A percentile compares a stretch with the other conserved stretches of the same genome.
phyloP scores from a whole-genome alignment of 164 flowering plant species.

The Brasenia schreberi region DNA sequence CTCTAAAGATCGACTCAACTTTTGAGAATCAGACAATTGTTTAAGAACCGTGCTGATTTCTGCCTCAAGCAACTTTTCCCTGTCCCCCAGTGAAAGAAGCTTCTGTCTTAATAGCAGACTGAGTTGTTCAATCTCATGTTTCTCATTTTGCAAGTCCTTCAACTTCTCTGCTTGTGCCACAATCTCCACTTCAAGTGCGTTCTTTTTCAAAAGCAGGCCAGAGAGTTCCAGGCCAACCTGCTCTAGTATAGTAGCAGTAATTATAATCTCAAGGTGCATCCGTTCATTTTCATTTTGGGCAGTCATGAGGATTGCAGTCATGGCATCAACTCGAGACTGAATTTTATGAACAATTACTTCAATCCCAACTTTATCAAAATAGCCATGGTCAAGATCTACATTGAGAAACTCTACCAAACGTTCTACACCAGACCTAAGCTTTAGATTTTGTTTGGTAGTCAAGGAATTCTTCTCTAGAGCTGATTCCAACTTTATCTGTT shows the following conservation, averaged over 20 bases:
- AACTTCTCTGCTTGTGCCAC: conserved; percentile 17
- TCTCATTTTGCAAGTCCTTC: conserved; percentile 32
- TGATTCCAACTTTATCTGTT: conserved; percentile 51
- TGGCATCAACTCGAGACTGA: conserved; percentile 23
- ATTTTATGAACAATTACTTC: conserved; percentile 21
- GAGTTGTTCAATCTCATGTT: conserved; percentile 32
- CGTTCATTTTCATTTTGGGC: conserved; percentile 47
- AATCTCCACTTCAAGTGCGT: conserved; percentile 21
- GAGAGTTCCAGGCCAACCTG: conserved; percentile 30
- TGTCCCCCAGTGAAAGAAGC: conserved; percentile 17
- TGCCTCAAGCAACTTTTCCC: conserved; percentile 14
- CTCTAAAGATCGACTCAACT: conserved; percentile 15
- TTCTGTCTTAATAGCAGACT: conserved; percentile 26
- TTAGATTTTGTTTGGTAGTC: conserved; percentile 14
- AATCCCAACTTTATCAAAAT: conserved; percentile 15
- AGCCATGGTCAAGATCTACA: conserved; percentile 13
- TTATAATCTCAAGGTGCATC: conserved; percentile 53
- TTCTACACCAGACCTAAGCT: conserved; percentile 35
- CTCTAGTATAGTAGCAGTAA: conserved; percentile 41
- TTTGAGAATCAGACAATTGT: conserved; percentile 24
- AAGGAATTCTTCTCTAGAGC: conserved; percentile 29
- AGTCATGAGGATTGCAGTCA: conserved; percentile 22
- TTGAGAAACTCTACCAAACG: conserved; percentile 43
- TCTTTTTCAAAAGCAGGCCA: conserved; percentile 28
- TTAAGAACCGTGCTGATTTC: conserved; percentile 20